Base-by-base conservation (phyloP, 2,329 filamentous ascomycete genomes). In the Ascochyta rabiei region DNA sequence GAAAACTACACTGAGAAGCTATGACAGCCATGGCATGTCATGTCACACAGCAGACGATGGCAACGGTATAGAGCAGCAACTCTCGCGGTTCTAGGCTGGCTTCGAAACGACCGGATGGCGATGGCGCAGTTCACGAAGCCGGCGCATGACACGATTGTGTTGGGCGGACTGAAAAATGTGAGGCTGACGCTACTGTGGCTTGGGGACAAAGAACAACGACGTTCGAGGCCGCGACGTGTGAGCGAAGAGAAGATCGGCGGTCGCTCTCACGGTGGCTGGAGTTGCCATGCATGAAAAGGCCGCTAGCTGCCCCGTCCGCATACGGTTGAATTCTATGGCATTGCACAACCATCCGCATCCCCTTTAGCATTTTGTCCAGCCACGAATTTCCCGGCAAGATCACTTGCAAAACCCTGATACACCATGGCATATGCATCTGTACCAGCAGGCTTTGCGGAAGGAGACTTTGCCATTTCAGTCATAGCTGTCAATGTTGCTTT, bases 291-390 rank as follows among this genome's bases (percentile, higher is more conserved):
- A 43, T 23, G 38, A 31, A 48, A 56, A 53, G 63, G 51, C 62
- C 67, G 57, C 61, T 51, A 37, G 49, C 35, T 56, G 62, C 60
- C 39, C 61, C 50, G 52, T 59, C 52, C 64, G 49, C 62, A 52
- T 57, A 53, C 56, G 62, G 64, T 57, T 48, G 63, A 66, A 68
- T 68, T 70, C 70, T 70, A 72, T 69, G 63, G 71, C 60, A 68
- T 70, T 70, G 63, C 68, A 72, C 71, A 54, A 60, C 60, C 56
- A 60, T 48, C 55, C 53, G 40, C 51, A 47, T 46, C 60, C 56
- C 60, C 57, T 63, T 63, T 64, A 57, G 60, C 57, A 45, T 35
- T 54, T 60, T 53, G 53, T 67, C 68, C 66, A 69, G 67, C 68
- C 63, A 69, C 60, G 38, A 56, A 48, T 57, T 57, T 52, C 19